phyloP scores from a whole-genome alignment of 2,329 filamentous ascomycete species.

The Calonectria fujianensis region DNA sequence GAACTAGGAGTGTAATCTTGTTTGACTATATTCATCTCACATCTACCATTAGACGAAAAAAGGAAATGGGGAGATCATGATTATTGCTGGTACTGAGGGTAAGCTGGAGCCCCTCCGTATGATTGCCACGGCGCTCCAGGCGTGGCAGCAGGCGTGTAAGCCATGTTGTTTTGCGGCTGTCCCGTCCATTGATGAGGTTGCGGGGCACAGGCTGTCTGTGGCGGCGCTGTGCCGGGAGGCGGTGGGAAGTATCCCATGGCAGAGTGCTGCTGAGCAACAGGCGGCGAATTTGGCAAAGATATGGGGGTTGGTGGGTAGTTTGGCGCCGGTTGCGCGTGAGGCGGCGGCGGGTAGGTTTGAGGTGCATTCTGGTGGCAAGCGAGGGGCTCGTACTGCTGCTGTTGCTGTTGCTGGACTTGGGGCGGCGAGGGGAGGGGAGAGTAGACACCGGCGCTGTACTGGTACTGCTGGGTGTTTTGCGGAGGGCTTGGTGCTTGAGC shows the following conservation, averaged over 20 bases:
- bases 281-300: conserved; percentile 31
- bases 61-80: not conserved
- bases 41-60: not conserved
- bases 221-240: not conserved
- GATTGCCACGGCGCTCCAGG: conserved; percentile 16
- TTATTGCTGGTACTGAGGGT: not conserved
- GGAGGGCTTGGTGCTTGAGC: not conserved
- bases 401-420: not conserved
- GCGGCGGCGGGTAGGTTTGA: conserved; percentile 29
- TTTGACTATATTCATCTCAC: not conserved
- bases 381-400: conserved; percentile 14
- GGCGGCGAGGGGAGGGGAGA: not conserved
- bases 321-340: not conserved
- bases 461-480: conserved; percentile 27
- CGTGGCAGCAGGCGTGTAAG: conserved; percentile 21
- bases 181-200: conserved; percentile 19
- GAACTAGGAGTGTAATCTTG: not conserved
- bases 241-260: conserved; percentile 25
- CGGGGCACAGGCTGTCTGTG: not conserved
- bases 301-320: conserved; percentile 36
- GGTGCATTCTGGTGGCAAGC: conserved; percentile 16
- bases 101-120: not conserved
- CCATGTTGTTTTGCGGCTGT: not conserved
- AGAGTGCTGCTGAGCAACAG: conserved; percentile 15
- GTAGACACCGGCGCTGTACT: conserved; percentile 6